Evolutionary conservation across 306 rosid genomes (phyloP).

Genomic region (Vigna radiata): DNA sequence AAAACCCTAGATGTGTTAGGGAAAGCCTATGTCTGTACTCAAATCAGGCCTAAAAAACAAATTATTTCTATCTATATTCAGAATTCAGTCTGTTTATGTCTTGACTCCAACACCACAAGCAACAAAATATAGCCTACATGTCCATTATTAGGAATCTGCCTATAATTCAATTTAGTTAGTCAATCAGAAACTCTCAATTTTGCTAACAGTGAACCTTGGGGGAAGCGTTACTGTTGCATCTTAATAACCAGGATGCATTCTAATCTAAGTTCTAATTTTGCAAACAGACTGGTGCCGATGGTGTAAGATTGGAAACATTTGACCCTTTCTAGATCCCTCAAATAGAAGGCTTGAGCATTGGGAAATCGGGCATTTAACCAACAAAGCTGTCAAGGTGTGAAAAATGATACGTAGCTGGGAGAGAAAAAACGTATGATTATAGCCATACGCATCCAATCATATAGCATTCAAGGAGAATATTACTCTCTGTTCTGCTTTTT

Average conservation of each 20-base stretch:
- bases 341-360: background rate
- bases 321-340: background rate
- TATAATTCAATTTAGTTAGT: conserved; percentile 14
- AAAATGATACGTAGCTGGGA: conserved; percentile 30
- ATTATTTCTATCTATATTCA: background rate
- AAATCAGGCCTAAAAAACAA: background rate
- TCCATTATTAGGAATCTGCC: conserved; percentile 23
- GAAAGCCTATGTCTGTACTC: background rate
- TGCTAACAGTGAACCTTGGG: background rate
- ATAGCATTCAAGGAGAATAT: conserved; percentile 47
- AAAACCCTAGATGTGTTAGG: background rate
- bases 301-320: background rate
- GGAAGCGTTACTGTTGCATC: background rate
- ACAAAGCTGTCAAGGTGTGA: conserved; percentile 12
- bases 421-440: background rate
- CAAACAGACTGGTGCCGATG: background rate
- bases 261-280: background rate
- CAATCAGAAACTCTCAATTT: conserved; percentile 27
- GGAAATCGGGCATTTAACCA: conserved; percentile 5
- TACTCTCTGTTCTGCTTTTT: conserved; percentile 80
- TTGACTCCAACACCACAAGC: conserved; percentile 13
- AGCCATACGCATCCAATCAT: conserved; percentile 12
- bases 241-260: conserved; percentile 19
- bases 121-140: conserved; percentile 15
- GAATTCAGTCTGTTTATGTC: background rate